A percentile compares a stretch with the other conserved stretches of the same genome.
phyloP scores from a whole-genome alignment of 2,329 filamentous ascomycete genomes.

The Trichoderma cornu-damae region DNA sequence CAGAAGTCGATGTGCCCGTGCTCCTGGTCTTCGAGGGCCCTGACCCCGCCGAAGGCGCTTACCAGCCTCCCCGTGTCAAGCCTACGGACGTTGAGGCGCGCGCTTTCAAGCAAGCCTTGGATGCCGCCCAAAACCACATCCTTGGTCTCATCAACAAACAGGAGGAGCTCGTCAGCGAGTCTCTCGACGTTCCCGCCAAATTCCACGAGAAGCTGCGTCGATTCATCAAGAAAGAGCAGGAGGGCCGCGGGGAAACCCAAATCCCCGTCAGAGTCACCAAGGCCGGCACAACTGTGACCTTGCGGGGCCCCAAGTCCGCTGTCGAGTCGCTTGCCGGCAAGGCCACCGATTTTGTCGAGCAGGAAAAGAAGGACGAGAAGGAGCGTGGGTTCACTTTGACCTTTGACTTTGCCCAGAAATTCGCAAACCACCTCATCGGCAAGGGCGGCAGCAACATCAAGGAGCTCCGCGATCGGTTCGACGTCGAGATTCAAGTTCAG shows the following conservation, averaged over 20 bases:
- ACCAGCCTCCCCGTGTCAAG: slow-evolving; percentile 50
- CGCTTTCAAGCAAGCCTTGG: slow-evolving; percentile 51
- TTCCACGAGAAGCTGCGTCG: slow-evolving; percentile 59
- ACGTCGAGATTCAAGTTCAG: slow-evolving; percentile 78
- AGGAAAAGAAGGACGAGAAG: slow-evolving; percentile 88
- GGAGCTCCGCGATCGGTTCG: slow-evolving; percentile 61
- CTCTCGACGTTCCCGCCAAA: slow-evolving; percentile 56
- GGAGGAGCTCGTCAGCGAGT: slow-evolving; percentile 46
- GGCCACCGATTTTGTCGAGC: slow-evolving; percentile 72
- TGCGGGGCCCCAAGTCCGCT: slow-evolving; percentile 69
- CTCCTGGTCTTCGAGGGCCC: slow-evolving; percentile 71
- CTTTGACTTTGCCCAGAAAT: slow-evolving; percentile 95
- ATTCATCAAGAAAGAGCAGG: slow-evolving; percentile 62
- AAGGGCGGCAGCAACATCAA: slow-evolving; percentile 63
- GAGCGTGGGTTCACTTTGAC: slow-evolving; percentile 81
- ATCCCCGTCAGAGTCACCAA: slow-evolving; percentile 58
- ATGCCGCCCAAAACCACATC: slow-evolving; percentile 54
- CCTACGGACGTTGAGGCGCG: slow-evolving; percentile 47
- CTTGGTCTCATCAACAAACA: slow-evolving; percentile 54
- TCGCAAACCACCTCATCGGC: slow-evolving; percentile 75
- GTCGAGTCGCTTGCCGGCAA: slow-evolving; percentile 69
- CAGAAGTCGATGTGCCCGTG: slow-evolving; percentile 56
- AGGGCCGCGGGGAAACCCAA: slow-evolving; percentile 50
- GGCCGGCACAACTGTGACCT: slow-evolving; percentile 57
- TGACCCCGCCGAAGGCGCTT: slow-evolving; percentile 42